Evolutionary conservation across 2,329 filamentous ascomycete genomes (phyloP).

Genomic region (Torrubiella hemipterigena): DNA sequence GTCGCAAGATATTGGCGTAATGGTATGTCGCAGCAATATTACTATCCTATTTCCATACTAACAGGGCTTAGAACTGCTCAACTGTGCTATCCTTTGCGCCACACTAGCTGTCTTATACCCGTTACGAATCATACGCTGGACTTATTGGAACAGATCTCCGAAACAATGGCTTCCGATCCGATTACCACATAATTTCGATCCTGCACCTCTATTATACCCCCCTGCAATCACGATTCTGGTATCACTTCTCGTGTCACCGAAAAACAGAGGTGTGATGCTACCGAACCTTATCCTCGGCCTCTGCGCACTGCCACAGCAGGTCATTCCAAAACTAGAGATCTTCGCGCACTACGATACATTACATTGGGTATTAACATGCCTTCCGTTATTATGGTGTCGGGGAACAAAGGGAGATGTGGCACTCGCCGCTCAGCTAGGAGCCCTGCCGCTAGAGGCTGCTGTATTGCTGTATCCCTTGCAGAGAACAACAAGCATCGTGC

Average conservation of each 20-base stretch:
- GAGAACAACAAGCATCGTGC: conserved; percentile 57
- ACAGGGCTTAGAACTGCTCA: conserved; percentile 29
- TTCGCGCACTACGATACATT: conserved; percentile 47
- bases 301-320: conserved; percentile 58
- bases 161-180: conserved; percentile 27
- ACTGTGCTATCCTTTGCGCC: conserved; percentile 21
- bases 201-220: conserved; percentile 83
- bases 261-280: conserved; percentile 50
- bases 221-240: conserved; percentile 64
- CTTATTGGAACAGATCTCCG: conserved; percentile 25
- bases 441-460: conserved; percentile 43
- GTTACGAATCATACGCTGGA: conserved; percentile 41
- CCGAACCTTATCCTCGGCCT: conserved; percentile 76
- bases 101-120: conserved; percentile 43
- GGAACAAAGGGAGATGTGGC: too few relatives aligned
- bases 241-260: conserved; percentile 58
- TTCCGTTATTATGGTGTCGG: too few relatives aligned
- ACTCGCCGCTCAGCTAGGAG: too few relatives aligned
- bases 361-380: conserved; percentile 70
- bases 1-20: conserved; percentile 32
- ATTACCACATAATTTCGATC: conserved; percentile 73
- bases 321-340: conserved; percentile 54
- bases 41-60: conserved; percentile 7
- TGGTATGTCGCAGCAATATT: conserved; percentile 24
- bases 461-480: conserved; percentile 72